These are phyloP conservation scores for Exutisphaerella laricina DNA, from an alignment of 2,329 filamentous ascomycete species.

Conservation along the genomic window DNA sequence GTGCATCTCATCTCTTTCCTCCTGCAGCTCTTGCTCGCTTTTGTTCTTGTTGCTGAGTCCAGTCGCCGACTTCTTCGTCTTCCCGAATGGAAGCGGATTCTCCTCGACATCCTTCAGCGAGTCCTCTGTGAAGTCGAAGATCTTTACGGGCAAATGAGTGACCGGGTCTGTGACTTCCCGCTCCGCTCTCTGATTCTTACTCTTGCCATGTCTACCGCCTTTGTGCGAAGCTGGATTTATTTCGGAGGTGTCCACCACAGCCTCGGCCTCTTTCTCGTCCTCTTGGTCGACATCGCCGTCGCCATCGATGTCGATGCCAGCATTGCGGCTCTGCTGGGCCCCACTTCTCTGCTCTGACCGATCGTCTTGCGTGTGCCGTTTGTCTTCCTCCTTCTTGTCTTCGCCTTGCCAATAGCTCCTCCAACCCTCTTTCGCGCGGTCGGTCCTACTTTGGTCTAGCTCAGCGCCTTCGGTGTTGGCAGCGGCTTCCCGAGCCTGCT, in stretches of 20 bases:
- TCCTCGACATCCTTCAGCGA: conserved; percentile 50
- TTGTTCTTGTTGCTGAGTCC: conserved; percentile 44
- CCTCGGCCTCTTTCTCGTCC: conserved; percentile 25
- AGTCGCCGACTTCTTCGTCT: conserved; percentile 39
- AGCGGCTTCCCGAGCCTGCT: conserved; percentile 36
- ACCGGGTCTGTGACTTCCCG: conserved; percentile 66
- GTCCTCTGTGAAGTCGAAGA: conserved; percentile 62
- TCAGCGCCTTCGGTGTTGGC: conserved; percentile 25
- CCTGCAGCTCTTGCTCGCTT: conserved; percentile 38
- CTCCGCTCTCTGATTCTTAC: conserved; percentile 44
- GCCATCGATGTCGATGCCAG: conserved; percentile 14
- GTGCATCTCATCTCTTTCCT: conserved; percentile 40
- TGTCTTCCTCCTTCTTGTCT: conserved; percentile 13
- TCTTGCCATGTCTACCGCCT: conserved; percentile 45
- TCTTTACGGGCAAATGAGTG: conserved; percentile 62
- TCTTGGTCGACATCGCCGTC: conserved; percentile 17
- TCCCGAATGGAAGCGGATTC: conserved; percentile 41
- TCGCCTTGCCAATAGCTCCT: conserved; percentile 24
- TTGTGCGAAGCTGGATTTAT: conserved; percentile 39
- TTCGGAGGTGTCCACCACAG: conserved; percentile 41
- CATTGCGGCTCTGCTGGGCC: conserved; percentile 8
- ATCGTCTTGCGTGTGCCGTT: conserved; percentile 13
- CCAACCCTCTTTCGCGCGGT: conserved; percentile 31
- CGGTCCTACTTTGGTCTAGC: conserved; percentile 28
- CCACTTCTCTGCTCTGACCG: conserved; percentile 12